Base-by-base conservation (phyloP, 345 rosid species). In the Turritis glabra region DNA sequence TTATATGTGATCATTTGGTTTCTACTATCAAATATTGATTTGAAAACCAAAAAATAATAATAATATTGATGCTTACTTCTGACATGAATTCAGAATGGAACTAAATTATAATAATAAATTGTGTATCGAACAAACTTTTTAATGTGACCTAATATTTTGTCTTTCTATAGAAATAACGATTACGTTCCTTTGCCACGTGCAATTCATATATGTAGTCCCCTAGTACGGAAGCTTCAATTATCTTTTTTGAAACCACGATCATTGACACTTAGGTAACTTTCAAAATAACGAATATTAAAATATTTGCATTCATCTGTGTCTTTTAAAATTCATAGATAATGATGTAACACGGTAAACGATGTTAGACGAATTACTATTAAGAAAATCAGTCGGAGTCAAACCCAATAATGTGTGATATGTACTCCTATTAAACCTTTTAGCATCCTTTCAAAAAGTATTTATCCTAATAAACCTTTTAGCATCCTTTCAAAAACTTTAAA, bases 211-310 rank as follows among this genome's bases (percentile, higher is more conserved):
- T 52, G 64, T 60, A 69, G 58, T 51, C 69, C 74, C 79, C 79
- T 30, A 51, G 79, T 69, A 62, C 80, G 80, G 65, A 76, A 69
- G 50, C 40, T 75, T 68, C 38, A 29, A 68, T 61, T 41, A 51
- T 60, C n/a, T 23, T 68, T 63, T 74, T 21, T 59, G 4, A 68
- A 75, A 59, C 7, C 4, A 7, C n/a, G 68, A 60, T 62, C 50
- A 69, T 68, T 33, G 70, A 69, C 32, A 68, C 57, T 69, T 69
- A 53, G 64, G 70, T 69, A 76, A 52, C 70, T 52, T 69, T 76
- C 64, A 61, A 62, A 67, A 67, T n/a, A 13, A 8, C 5, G 33
- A 44, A 64, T 23, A 51, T 26, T 47, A 56, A 46, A 57, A 2
- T 63, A 43, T 27, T 18, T 33, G n/a, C 17, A 55, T 57, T 33